These are phyloP conservation scores for Thelonectria olida DNA, from an alignment of 2,329 filamentous ascomycete species.

Conservation along the genomic window DNA sequence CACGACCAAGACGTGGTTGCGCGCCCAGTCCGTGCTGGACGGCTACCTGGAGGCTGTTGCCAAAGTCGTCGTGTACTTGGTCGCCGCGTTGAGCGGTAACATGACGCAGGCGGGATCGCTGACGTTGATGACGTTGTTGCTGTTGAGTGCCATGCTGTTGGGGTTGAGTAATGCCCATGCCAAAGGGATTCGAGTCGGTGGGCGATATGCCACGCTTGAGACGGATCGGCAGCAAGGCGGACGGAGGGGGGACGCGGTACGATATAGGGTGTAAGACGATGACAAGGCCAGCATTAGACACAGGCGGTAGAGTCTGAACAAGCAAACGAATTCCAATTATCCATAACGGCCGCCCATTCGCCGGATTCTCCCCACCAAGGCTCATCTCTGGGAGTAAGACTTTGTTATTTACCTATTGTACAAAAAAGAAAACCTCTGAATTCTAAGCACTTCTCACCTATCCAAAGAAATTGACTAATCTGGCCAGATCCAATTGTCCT, in stretches of 20 bases:
- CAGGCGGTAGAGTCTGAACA: neutral
- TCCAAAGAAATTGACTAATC: no score
- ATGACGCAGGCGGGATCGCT: constrained; percentile 62
- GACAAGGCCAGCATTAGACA: neutral
- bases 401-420: constrained; percentile 10
- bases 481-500: no score
- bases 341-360: constrained; percentile 5
- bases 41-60: constrained; percentile 61
- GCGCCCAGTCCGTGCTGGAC: constrained; percentile 59
- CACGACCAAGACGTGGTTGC: constrained; percentile 66
- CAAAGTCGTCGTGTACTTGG: constrained; percentile 67
- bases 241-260: neutral
- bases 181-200: constrained; percentile 60
- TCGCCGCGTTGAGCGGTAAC: constrained; percentile 64
- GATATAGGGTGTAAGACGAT: neutral
- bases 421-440: constrained; percentile 18
- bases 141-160: constrained; percentile 62
- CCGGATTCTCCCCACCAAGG: constrained; percentile 9
- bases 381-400: constrained; percentile 9
- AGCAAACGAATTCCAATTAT: constrained; percentile 1
- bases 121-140: constrained; percentile 59
- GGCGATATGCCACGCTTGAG: constrained; percentile 51
- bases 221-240: constrained; percentile 8
- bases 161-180: constrained; percentile 63
- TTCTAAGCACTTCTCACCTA: neutral